Conservation (phyloP, 371 early-diverging fungal species). For the Mucor circinelloides region DNA sequence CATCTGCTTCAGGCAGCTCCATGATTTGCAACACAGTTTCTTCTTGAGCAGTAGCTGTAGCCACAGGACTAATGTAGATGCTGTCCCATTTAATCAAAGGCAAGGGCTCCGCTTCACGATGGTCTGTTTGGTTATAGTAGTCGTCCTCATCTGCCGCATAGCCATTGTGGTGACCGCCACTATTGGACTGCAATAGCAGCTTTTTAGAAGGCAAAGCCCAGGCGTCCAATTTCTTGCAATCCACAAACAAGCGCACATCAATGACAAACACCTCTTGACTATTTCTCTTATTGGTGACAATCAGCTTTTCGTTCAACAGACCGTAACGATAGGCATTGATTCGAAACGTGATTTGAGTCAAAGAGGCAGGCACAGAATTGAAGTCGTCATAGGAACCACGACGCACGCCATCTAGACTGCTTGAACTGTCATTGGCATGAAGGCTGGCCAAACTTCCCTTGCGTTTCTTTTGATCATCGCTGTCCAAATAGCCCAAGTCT, state of each 20-base stretch:
- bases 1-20: conserved; percentile 35
- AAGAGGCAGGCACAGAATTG: conserved; percentile 30
- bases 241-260: conserved; percentile 71
- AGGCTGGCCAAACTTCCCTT: conserved; percentile 2
- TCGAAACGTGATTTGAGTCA: conserved; percentile 62
- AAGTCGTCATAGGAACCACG: conserved; percentile 22
- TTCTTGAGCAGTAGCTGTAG: conserved; percentile 10
- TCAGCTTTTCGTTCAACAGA: conserved; percentile 59
- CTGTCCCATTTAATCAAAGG: conserved; percentile 58
- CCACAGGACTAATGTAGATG: conserved; percentile 52
- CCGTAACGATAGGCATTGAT: conserved; percentile 64
- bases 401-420: conserved; percentile 1
- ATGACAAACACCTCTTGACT: conserved; percentile 66
- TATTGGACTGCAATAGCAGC: conserved; percentile 18
- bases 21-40: conserved; percentile 31
- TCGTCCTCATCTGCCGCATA: neutral
- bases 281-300: conserved; percentile 74
- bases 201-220: conserved; percentile 28
- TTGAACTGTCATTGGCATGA: neutral
- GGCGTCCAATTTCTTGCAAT: conserved; percentile 47
- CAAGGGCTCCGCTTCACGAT: conserved; percentile 47
- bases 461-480: conserved; percentile 13
- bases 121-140: conserved; percentile 33
- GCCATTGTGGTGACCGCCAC: neutral
- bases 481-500: conserved; percentile 11